Evolutionary conservation across 2,329 filamentous ascomycete species (phyloP), one percentile per base, ranked within the genome.

Genomic region (Trichoderma gracile): DNA sequence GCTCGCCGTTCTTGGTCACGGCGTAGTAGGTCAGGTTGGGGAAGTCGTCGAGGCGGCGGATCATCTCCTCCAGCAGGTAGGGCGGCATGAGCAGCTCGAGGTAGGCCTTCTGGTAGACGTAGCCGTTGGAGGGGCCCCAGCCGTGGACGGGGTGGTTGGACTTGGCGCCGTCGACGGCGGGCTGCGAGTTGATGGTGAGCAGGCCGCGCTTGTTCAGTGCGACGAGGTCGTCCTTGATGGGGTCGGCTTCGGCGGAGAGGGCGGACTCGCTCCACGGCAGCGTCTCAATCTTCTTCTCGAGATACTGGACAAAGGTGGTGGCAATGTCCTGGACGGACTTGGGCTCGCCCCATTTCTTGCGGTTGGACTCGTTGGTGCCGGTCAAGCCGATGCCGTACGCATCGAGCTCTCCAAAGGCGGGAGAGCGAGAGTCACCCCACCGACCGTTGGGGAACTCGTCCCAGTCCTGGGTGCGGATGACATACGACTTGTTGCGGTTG

Each of bases 401-500:
- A 77, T 98, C 94, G 59, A 98, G 82, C 77, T 97, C 93, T 72
- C 95, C 95, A 73, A 97, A 99, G 57, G 95, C 95, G 67, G 95
- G 95, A 65, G 94, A 98, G 68, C 95, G 87, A 59, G 93, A 94
- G 77, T 99, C 95, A 78, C 95, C 96, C 95, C 95, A 99, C 77
- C 95, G 90, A 53, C 95, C 95, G 81, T 99, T 99, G 63, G 95
- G 95, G 72, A 97, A 99, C 77, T 99, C 95, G 72, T 99, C 95
- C 95, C 95, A 99, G 71, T 97, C 94, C 75, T 97, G 93, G 0
- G 95, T 99, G 63, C 95, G 92, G 63, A 92, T 88, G 63, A 99
- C 89, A 72, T 99, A 99, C 4, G 93, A 97, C 74, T 95, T 93
- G 78, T 96, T 95, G 65, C 95, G 88, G 79, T 98, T 97, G 71